Conservation (phyloP, 1,284 basidiomycete species). For the Ceratobasidium sp. region DNA sequence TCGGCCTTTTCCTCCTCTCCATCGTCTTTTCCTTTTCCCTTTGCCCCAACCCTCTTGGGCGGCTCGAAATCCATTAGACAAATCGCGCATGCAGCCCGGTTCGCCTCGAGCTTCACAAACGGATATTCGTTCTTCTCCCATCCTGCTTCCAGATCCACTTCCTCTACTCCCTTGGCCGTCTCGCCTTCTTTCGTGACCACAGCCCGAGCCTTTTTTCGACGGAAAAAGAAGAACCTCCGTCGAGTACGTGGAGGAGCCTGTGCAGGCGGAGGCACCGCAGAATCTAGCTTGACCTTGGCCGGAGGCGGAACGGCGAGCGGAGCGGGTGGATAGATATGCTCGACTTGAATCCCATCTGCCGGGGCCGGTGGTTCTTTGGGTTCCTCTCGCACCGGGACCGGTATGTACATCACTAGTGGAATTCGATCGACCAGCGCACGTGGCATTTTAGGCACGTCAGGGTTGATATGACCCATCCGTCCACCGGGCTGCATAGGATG, state of each 20-base stretch:
- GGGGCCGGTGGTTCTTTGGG: conserved; percentile 21
- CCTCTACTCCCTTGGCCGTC: conserved; percentile 54
- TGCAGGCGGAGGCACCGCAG: conserved; percentile 51
- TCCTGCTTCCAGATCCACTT: conserved; percentile 63
- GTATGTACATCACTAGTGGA: conserved; percentile 82
- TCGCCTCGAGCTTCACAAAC: conserved; percentile 79
- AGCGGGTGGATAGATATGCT: conserved; percentile 49
- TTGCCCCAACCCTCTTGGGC: conserved; percentile 63
- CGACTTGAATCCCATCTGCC: conserved; percentile 56
- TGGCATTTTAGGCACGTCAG: conserved; percentile 79
- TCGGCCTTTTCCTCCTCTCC: conserved; percentile 57
- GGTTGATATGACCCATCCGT: conserved; percentile 69
- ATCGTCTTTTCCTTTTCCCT: conserved; percentile 46
- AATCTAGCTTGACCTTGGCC: conserved; percentile 61
- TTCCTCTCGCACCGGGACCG: conserved; percentile 20
- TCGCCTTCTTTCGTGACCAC: conserved; percentile 49
- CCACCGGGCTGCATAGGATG: conserved; percentile 57
- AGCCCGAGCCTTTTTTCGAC: conserved; percentile 49
- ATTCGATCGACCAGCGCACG: conserved; percentile 78
- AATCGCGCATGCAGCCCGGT: conserved; percentile 84
- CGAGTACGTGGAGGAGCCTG: conserved; percentile 56
- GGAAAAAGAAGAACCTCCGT: conserved; percentile 48
- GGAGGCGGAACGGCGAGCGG: background rate
- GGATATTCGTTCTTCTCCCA: conserved; percentile 70
- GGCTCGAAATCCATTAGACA: conserved; percentile 86